Evolutionary conservation across 2,329 filamentous ascomycete genomes (phyloP).

Genomic region (Aspergillus aculeatinus): DNA sequence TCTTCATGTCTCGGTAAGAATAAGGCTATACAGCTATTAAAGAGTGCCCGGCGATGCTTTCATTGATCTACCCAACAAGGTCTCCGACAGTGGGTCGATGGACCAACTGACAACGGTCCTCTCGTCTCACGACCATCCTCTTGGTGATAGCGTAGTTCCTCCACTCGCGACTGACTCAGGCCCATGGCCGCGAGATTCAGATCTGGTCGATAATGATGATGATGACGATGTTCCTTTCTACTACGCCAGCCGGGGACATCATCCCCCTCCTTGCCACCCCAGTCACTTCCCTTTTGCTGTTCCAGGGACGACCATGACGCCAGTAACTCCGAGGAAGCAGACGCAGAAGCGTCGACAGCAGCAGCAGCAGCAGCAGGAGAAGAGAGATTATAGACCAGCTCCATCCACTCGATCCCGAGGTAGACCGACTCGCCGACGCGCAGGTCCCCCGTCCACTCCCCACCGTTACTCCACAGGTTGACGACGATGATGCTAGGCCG

Average conservation of each 20-base stretch:
- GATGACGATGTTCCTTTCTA: neutral
- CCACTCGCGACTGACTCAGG: neutral
- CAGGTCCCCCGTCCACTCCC: constrained; percentile 44
- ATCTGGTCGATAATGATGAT: neutral
- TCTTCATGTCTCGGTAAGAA: neutral
- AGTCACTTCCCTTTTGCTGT: neutral
- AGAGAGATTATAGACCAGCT: constrained; percentile 41
- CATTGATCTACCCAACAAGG: constrained; percentile 1
- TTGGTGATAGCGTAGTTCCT: neutral
- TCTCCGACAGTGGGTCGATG: neutral
- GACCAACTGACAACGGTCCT: neutral
- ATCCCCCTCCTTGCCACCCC: neutral
- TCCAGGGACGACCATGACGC: neutral
- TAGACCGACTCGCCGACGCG: constrained; percentile 36
- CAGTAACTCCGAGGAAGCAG: neutral
- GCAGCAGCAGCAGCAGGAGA: neutral
- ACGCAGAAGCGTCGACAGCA: neutral
- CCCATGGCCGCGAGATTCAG: neutral
- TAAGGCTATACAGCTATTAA: neutral
- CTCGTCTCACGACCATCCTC: neutral
- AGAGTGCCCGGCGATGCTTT: neutral
- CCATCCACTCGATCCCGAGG: constrained; percentile 44
- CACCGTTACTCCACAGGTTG: constrained; percentile 47
- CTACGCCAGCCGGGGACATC: neutral
- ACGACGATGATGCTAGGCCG: constrained; percentile 39